Evolutionary conservation across 495 filamentous ascomycete species (phyloP), one percentile per base, ranked within the genome.

Genomic region (Durotheca rogersii): DNA sequence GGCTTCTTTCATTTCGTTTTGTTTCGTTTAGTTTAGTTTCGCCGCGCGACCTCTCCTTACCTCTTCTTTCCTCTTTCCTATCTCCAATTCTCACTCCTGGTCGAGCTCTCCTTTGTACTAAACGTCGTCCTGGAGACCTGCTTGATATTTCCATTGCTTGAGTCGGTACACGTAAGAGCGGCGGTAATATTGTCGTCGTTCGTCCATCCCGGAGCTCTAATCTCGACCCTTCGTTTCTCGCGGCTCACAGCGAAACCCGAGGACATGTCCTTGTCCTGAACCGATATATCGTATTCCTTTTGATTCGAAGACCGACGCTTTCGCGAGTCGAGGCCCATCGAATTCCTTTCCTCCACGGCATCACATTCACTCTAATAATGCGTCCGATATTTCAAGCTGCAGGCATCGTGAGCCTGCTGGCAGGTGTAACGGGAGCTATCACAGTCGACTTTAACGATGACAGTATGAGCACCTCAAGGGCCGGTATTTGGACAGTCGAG

Each of bases 361-460:
- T 52, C 29, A 43, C 35, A 41, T 49, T 47, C 47, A 44, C 52
- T 44, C 46, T 20, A n/a, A 53, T 49, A 60, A 57, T 61, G 53
- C 41, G 40, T 41, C 25, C 45, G n/a, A 44, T 47, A 44, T 25
- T 53, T 39, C 48, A 23, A 18, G 32, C 40, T 12, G 53, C 53
- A 45, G 58, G 58, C 43, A 17, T 56, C 43, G 14, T 58, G 34
- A 41, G 56, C 51, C 51, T 60, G 56, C 56, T 60, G 56, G 51
- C 56, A 56, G 56, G 56, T 47, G 37, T 43, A 29, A 60, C 56
- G 9, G 18, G 43, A 4, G 56, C 56, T 19, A 30, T 60, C 46
- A 15, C 53, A 36, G 43, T 61, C 17, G 58, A 56, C 35, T 47
- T 52, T 20, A 58, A 18, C 34, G 41, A 29, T 39, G 47, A 51